Evolutionary conservation across 108 stramenopile genomes (phyloP), one percentile per base, ranked within the genome.

Genomic region (Cyclotella baltica): DNA sequence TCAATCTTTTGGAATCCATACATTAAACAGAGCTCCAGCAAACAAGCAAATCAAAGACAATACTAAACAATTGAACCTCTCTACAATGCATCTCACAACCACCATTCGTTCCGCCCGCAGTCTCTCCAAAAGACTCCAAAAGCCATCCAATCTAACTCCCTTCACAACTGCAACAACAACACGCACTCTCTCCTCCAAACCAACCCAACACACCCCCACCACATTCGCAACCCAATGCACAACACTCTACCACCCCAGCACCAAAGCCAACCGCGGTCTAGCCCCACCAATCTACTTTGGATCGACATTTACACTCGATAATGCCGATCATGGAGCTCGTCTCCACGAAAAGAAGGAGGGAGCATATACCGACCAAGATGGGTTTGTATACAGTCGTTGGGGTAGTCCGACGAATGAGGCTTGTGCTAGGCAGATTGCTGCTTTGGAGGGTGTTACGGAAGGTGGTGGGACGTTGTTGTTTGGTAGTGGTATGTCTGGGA

Each of bases 401-500:
- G 85, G 85, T 11, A 71, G 69, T 29, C 85, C 85, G 3, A 86
- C 85, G 40, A 86, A 86, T 47, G 85, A 86, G 59, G 85, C 85
- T 10, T 74, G 78, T 31, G 85, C 85, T 3, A 48, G 66, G 40
- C 85, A 86, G 74, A 86, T 86, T 61, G 85, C 78, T 23, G 85
- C 85, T 1, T 70, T 86, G 70, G 85, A 86, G 59, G 85, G 85
- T 31, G 82, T 86, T 20, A 77, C 80, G 15, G 57, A 70, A 36
- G 35, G 27, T 33, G 85, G 85, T 48, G 62, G 79, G 23, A 80
- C 81, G 16, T 31, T 86, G 75, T 58, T 86, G 36, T 95, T 92
- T 67, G 80, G 83, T 35, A 86, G 83, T 16, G 94, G 94, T 33
- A 91, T 96, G 90, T 84, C 88, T 5, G 92, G 90, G 20, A 90